Evolutionary conservation across 176 grass and related monocot species (phyloP), one percentile per base, ranked within the genome.

Genomic region (Lolium multiflorum): DNA sequence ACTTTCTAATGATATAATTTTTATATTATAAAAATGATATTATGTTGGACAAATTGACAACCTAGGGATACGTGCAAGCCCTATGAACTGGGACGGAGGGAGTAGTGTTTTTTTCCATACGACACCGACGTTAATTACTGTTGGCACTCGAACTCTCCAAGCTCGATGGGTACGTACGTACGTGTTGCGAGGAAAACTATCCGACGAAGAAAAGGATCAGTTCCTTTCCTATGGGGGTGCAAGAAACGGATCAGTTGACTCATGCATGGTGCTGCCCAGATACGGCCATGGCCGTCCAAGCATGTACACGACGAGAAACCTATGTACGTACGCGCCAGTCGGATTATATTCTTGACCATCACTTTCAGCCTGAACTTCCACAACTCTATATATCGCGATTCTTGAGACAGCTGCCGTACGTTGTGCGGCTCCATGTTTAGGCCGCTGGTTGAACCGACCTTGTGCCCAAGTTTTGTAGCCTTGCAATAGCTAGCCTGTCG

Each of bases 71-170:
- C 8, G 54, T 83, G 68, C 71, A 16, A 16, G 7, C 8, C 16
- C 16, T 0, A 16, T 20, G 18, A 57, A 20, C 54, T 16, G 5
- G 49, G 48, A 52, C 35, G 18, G 37, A 9, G 1, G 37, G 12
- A 39, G 82, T n/a, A 72, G n/a, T n/a, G 67, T 64, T 75, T 22
- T 15, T 43, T 10, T 3, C 62, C 25, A 2, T 48, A 25, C 24
- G 82, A 64, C 48, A 24, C 82, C 4, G 71, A 84, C 71, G 82
- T 76, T n/a, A n/a, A n/a, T n/a, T 69, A 39, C 62, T 8, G 25
- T 52, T 35, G 18, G 25, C 9, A 51, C 31, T 18, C 43, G 11
- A 66, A 50, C 79, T 66, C 44, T 35, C 26, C 11, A 13, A 25
- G 41, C 41, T 72, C 43, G 5, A 15, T 11, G n/a, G 0, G 9